phyloP scores from a whole-genome alignment of 768 basidiomycete species.

The Hirschioporus abietinus region DNA sequence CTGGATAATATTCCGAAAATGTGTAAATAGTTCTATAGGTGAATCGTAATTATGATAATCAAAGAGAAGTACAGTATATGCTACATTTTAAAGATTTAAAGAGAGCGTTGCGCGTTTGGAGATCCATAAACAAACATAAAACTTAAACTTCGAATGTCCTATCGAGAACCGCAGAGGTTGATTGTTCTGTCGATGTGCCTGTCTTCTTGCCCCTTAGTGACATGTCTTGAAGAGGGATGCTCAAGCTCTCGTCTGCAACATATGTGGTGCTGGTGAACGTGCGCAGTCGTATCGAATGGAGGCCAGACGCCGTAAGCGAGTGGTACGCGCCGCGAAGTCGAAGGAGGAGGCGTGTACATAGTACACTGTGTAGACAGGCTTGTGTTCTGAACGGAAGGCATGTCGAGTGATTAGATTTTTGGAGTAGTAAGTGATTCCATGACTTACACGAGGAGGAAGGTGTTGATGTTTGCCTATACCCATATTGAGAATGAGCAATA shows the following conservation, averaged over 20 bases:
- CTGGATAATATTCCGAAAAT: no score
- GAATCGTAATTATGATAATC: not conserved
- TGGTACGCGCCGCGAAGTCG: constrained; percentile 2
- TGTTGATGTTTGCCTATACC: not conserved
- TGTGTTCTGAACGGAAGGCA: not conserved
- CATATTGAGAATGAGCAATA: not conserved
- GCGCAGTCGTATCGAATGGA: not conserved
- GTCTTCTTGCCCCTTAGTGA: not conserved
- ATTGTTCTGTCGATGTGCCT: not conserved
- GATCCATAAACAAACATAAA: not conserved
- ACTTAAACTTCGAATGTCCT: not conserved
- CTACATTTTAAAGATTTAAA: not conserved
- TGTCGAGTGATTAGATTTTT: not conserved
- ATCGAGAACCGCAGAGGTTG: not conserved
- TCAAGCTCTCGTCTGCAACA: not conserved
- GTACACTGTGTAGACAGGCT: constrained; percentile 1
- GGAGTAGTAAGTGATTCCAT: not conserved
- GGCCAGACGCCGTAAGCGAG: not conserved
- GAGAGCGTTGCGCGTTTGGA: not conserved
- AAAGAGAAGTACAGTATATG: not conserved
- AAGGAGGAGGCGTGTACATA: constrained; percentile 1
- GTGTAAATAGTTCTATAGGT: no score
- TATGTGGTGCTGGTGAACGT: not conserved
- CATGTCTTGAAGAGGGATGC: not conserved
- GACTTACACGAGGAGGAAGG: not conserved